Conservation (phyloP, 2,329 filamentous ascomycete genomes). For the Diaporthe citri region DNA sequence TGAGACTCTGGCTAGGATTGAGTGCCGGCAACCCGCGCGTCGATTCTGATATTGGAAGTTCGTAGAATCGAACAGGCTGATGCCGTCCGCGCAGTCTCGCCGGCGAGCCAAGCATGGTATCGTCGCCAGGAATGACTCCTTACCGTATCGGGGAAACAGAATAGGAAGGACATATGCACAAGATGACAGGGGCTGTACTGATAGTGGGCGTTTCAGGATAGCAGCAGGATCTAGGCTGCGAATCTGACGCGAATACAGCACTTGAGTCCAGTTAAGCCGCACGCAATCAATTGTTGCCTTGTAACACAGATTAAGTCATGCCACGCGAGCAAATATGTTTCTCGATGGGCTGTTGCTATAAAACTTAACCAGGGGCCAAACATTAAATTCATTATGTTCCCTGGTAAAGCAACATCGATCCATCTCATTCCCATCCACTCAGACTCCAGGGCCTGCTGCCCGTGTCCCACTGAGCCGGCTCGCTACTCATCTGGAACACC, state of each 20-base stretch:
- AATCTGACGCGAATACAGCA: neutral
- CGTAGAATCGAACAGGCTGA: neutral
- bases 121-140: too few species aligned
- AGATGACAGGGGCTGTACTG: neutral
- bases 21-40: neutral
- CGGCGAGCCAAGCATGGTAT: conserved; percentile 6
- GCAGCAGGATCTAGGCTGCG: neutral
- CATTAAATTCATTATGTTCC: accelerated
- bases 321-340: neutral
- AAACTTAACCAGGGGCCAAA: neutral
- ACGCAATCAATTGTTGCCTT: neutral
- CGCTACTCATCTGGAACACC: conserved; percentile 24
- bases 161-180: neutral
- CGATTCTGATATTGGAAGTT: neutral
- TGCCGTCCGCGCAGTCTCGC: neutral
- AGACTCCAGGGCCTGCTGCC: conserved; percentile 34
- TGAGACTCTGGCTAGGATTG: too few species aligned
- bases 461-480: conserved; percentile 34
- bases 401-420: neutral
- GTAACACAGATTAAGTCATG: neutral
- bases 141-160: neutral
- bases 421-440: conserved; percentile 30
- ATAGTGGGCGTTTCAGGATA: neutral
- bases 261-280: neutral
- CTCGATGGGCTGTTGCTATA: neutral